Evolutionary conservation across 140 eudicot species (phyloP).

Genomic region (Stevia rebaudiana): DNA sequence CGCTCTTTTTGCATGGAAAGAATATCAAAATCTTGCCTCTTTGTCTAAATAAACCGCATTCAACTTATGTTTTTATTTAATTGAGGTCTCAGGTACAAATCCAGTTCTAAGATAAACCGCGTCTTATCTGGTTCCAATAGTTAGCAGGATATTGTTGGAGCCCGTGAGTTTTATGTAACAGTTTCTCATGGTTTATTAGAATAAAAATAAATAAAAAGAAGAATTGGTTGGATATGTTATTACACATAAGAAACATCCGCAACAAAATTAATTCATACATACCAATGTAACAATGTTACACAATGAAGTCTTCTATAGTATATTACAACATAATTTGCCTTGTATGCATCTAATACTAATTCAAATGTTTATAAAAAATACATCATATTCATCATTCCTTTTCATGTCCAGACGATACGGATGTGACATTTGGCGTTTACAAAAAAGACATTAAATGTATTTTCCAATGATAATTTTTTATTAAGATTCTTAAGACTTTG

Average conservation of each 20-base stretch:
- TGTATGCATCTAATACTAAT: slow-evolving; percentile 17
- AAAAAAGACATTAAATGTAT: slow-evolving; percentile 20
- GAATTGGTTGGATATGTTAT: neutral
- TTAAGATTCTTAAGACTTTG: slow-evolving; percentile 19
- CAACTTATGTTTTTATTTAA: too few species aligned
- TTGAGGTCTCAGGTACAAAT: neutral
- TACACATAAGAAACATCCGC: slow-evolving; percentile 27
- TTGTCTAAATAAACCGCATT: slow-evolving; percentile 12
- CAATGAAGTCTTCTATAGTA: slow-evolving; percentile 6
- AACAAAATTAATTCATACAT: neutral
- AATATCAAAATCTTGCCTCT: neutral
- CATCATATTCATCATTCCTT: slow-evolving; percentile 16
- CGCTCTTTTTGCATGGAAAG: neutral
- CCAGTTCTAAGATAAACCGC: neutral
- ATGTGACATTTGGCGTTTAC: slow-evolving; percentile 28
- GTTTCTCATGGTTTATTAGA: neutral
- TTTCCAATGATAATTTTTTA: slow-evolving; percentile 11
- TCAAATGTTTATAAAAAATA: slow-evolving; percentile 2
- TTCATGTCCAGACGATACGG: slow-evolving; percentile 8
- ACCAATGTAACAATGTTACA: slow-evolving; percentile 10
- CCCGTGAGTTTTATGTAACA: neutral
- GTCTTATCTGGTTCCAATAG: neutral
- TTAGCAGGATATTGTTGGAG: neutral
- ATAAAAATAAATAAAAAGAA: neutral
- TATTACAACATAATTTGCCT: slow-evolving; percentile 12